phyloP scores from a whole-genome alignment of 371 early-diverging fungal species.

The Mucor mucedo region DNA sequence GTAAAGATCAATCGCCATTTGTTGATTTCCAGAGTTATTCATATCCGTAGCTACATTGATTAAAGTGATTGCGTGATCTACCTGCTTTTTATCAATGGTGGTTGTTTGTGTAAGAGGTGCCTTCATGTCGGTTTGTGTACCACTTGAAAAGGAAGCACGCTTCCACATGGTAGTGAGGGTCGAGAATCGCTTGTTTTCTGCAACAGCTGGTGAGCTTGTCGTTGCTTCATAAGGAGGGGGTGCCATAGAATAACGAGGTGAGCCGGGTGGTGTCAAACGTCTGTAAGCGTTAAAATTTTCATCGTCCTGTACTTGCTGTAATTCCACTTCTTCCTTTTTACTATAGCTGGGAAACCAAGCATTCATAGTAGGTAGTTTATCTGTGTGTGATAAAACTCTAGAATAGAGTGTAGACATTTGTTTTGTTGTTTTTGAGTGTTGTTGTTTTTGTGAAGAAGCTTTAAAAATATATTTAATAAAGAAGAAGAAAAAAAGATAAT shows the following conservation, averaged over 20 bases:
- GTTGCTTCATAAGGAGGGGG: slow-evolving; percentile 46
- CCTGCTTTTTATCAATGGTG: slow-evolving; percentile 42
- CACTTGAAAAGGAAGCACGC: slow-evolving; percentile 29
- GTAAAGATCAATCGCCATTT: slow-evolving; percentile 58
- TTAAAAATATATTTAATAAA: slow-evolving; percentile 2
- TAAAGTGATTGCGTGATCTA: slow-evolving; percentile 55
- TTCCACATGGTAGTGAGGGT: slow-evolving; percentile 30
- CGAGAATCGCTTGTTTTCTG: slow-evolving; percentile 14
- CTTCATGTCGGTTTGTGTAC: slow-evolving; percentile 8
- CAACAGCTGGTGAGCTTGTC: slow-evolving; percentile 1
- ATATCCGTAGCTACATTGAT: slow-evolving; percentile 55
- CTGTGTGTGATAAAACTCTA: slow-evolving; percentile 25
- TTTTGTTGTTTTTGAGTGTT: not conserved
- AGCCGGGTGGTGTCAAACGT: slow-evolving; percentile 13
- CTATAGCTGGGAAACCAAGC: slow-evolving; percentile 18
- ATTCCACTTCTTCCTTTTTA: slow-evolving; percentile 12
- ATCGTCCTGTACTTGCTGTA: slow-evolving; percentile 10
- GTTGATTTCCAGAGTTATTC: slow-evolving; percentile 46
- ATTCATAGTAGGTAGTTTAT: slow-evolving; percentile 23
- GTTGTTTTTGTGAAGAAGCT: not conserved
- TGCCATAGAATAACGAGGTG: slow-evolving; percentile 32
- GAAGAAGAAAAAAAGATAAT: slow-evolving; percentile 2
- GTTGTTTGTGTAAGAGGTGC: slow-evolving; percentile 6
- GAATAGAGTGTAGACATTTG: slow-evolving; percentile 21
- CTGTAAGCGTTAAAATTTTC: slow-evolving; percentile 11